Conservation (phyloP, 768 basidiomycete species). For the Naganishia kalamii region DNA sequence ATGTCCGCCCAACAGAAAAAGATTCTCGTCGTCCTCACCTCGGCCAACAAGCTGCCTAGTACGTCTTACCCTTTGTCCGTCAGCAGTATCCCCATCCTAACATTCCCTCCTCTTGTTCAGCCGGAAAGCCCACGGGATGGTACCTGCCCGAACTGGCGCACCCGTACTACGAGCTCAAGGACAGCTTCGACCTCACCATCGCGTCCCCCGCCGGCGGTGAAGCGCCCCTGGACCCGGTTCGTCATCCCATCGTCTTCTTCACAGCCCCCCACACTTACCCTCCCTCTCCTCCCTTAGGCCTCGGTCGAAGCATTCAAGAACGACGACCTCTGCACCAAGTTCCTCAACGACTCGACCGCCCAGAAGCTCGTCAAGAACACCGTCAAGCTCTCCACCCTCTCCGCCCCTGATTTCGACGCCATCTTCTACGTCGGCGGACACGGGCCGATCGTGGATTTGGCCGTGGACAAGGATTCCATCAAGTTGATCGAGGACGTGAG, state of each 20-base stretch:
- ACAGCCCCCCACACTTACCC: not conserved
- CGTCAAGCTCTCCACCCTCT: constrained; percentile 59
- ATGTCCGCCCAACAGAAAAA: constrained; percentile 20
- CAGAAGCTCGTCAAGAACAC: constrained; percentile 55
- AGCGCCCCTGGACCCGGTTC: constrained; percentile 58
- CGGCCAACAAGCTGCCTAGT: constrained; percentile 18
- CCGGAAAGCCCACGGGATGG: constrained; percentile 52
- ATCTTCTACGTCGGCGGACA: constrained; percentile 76
- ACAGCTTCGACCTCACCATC: constrained; percentile 56
- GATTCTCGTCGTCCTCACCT: constrained; percentile 22
- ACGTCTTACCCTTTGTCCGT: not conserved
- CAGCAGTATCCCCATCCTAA: not conserved
- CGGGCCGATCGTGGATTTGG: constrained; percentile 67
- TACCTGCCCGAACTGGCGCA: constrained; percentile 72
- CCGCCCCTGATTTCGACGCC: constrained; percentile 60
- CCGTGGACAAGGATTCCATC: constrained; percentile 56
- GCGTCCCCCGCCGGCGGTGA: constrained; percentile 61
- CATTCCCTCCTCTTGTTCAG: not conserved
- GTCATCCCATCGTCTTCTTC: not conserved
- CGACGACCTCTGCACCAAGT: constrained; percentile 53
- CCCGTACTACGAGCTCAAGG: constrained; percentile 58
- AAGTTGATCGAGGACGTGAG: constrained; percentile 57
- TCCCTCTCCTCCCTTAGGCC: not conserved
- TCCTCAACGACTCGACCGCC: constrained; percentile 58
- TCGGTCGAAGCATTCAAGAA: constrained; percentile 54